Evolutionary conservation across 2,329 filamentous ascomycete genomes (phyloP).

Genomic region (Penicillium verrucosum): DNA sequence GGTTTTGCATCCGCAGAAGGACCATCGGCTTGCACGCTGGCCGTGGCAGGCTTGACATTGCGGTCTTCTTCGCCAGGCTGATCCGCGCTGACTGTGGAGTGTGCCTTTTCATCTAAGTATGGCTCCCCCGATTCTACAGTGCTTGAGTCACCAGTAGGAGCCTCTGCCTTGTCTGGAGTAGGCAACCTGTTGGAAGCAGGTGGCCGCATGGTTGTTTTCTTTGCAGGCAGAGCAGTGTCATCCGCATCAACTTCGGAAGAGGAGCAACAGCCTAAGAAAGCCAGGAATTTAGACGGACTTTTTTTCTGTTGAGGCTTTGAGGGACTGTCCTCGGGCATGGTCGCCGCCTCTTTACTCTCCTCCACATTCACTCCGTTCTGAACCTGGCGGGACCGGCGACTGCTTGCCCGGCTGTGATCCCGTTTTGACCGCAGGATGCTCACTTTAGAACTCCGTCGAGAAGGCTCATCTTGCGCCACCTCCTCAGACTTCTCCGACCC

Average conservation of each 20-base stretch:
- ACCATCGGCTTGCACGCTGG: conserved; percentile 39
- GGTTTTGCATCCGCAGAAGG: conserved; percentile 16
- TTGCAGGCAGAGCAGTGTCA: conserved; percentile 44
- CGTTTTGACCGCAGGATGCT: conserved; percentile 62
- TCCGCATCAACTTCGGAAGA: conserved; percentile 46
- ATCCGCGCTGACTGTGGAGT: conserved; percentile 30
- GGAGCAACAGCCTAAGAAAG: conserved; percentile 51
- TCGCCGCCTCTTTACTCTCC: conserved; percentile 32
- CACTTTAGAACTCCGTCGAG: conserved; percentile 62
- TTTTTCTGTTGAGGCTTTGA: conserved; percentile 42
- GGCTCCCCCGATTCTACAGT: conserved; percentile 41
- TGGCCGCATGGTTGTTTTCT: conserved; percentile 44
- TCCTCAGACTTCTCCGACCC: conserved; percentile 35
- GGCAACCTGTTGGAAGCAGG: conserved; percentile 37
- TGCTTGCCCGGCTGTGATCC: conserved; percentile 67
- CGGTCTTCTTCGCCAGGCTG: conserved; percentile 30
- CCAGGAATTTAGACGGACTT: conserved; percentile 40
- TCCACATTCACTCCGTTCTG: conserved; percentile 33
- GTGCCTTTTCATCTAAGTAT: conserved; percentile 40
- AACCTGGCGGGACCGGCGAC: conserved; percentile 40
- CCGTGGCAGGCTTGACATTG: conserved; percentile 32
- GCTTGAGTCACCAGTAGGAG: conserved; percentile 39
- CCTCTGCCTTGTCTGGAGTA: conserved; percentile 41
- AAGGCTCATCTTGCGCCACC: conserved; percentile 36
- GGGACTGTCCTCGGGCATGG: conserved; percentile 30